Percentiles rank a stretch among this genome's conserved stretches.
These are phyloP conservation scores for Nephromyces sp. DNA, from an alignment of 169 alveolate species.

Conservation along the genomic window DNA sequence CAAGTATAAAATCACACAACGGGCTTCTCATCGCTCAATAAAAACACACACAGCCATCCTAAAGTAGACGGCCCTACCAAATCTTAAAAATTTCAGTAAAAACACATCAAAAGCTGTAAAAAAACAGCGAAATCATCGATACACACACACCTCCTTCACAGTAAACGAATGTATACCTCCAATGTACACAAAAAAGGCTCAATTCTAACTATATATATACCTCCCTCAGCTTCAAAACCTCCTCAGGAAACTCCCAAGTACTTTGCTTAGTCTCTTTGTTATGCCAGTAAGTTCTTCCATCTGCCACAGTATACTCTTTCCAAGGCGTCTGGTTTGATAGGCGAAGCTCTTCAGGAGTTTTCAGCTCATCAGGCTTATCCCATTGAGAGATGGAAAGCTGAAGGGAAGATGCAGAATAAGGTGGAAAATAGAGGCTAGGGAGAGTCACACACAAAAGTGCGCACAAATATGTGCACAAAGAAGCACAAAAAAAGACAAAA, in stretches of 20 bases:
- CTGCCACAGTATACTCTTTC: constrained; percentile 60
- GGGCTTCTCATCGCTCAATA: too few species aligned
- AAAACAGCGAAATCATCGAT: not conserved
- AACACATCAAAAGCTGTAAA: too few species aligned
- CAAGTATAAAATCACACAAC: too few species aligned
- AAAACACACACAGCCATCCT: too few species aligned
- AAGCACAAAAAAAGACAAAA: not conserved
- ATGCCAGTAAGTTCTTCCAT: constrained; percentile 61
- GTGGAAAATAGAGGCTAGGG: not conserved
- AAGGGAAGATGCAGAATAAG: not conserved
- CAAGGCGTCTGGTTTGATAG: constrained; percentile 32
- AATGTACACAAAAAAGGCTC: not conserved
- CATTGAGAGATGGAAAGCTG: constrained; percentile 15
- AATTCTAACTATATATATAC: not conserved
- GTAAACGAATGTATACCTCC: not conserved
- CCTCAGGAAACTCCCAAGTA: constrained; percentile 66
- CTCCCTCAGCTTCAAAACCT: constrained; percentile 39
- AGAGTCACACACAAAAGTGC: not conserved
- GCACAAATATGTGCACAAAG: not conserved
- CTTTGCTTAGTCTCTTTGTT: constrained; percentile 54
- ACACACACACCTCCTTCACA: not conserved
- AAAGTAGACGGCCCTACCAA: too few species aligned
- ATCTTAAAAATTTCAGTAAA: too few species aligned
- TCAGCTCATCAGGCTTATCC: constrained; percentile 51
- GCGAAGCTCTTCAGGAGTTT: constrained; percentile 23